phyloP scores from a whole-genome alignment of 1,284 basidiomycete species.

The Pseudozyma pruni region DNA sequence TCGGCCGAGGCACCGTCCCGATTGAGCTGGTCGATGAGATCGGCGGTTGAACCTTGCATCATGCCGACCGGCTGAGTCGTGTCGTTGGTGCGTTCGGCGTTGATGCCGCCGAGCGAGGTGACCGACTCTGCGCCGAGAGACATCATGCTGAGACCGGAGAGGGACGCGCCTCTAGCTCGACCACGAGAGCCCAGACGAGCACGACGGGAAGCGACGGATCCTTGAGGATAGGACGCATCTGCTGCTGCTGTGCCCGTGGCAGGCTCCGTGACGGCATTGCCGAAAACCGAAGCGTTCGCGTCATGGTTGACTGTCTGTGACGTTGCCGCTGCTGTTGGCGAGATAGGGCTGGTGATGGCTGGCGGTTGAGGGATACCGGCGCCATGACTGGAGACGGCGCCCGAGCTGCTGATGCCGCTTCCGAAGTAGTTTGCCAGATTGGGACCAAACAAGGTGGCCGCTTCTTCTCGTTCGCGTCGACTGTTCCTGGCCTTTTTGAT shows the following conservation, averaged over 20 bases:
- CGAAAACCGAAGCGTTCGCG: background rate
- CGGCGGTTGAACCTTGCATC: conserved; percentile 50
- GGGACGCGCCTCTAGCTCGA: conserved; percentile 56
- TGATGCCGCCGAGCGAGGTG: conserved; percentile 43
- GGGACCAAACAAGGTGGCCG: conserved; percentile 59
- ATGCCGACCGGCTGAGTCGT: conserved; percentile 20
- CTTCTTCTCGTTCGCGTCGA: conserved; percentile 55
- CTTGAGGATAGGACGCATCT: conserved; percentile 16
- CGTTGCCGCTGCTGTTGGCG: conserved; percentile 13
- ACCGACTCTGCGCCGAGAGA: conserved; percentile 50
- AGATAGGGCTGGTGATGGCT: conserved; percentile 13
- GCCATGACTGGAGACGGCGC: conserved; percentile 41
- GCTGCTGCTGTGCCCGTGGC: background rate
- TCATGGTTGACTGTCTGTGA: background rate
- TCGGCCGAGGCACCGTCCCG: conserved; percentile 12
- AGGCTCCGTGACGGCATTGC: background rate
- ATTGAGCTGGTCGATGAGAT: conserved; percentile 42
- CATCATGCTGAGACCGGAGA: conserved; percentile 56
- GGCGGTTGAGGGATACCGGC: conserved; percentile 22
- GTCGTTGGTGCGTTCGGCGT: conserved; percentile 23
- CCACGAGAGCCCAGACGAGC: conserved; percentile 56
- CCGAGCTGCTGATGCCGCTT: conserved; percentile 49
- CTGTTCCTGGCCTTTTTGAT: conserved; percentile 31
- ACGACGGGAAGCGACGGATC: conserved; percentile 18
- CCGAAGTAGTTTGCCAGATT: conserved; percentile 62